Evolutionary conservation across 805 yeast species (phyloP), one percentile per base, ranked within the genome.

Genomic region (Kodamaea laetipori): DNA sequence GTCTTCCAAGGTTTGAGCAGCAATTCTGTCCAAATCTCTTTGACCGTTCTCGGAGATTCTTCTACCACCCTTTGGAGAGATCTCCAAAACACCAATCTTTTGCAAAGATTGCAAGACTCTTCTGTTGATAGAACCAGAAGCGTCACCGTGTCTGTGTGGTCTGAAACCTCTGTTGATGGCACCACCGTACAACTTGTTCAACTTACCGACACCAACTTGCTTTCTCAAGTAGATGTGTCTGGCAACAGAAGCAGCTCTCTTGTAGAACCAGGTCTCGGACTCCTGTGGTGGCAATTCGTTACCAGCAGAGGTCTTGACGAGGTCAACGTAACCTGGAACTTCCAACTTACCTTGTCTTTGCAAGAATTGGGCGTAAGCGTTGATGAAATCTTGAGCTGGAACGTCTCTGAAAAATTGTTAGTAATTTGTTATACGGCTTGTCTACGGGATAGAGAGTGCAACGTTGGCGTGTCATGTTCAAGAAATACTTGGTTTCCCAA

Each of bases 21-120:
- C 98, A 76, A 92, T 92, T 85, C 99, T 97, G 82, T 94, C 99
- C 81, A 94, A 86, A 81, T 94, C 99, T 88, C 99, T 90, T 82
- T 92, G 98, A 74, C 99, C 99, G 79, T 90, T 87, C 74, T 89
- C 97, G 56, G 97, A 86, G 84, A 94, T 89, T 78, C 90, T 89
- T 85, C 99, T 94, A 77, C 99, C 99, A 74, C 97, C 97, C 79
- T 88, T 89, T 77, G 90, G 87, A 71, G 96, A 83, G 73, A 86
- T 80, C 81, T 92, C 99, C 64, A 94, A 80, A 63, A 94, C 89
- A 75, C 98, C 98, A 58, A 94, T 86, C 82, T 92, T 90, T 84
- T 90, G 97, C 70, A 94, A 87, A 67, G 98, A 84, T 80, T 94
- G 99, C 69, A 94, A 81, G 62, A 87, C 97, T 78, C 77, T 90